Evolutionary conservation across 768 basidiomycete genomes (phyloP).

Genomic region (Chalciporus chontae): DNA sequence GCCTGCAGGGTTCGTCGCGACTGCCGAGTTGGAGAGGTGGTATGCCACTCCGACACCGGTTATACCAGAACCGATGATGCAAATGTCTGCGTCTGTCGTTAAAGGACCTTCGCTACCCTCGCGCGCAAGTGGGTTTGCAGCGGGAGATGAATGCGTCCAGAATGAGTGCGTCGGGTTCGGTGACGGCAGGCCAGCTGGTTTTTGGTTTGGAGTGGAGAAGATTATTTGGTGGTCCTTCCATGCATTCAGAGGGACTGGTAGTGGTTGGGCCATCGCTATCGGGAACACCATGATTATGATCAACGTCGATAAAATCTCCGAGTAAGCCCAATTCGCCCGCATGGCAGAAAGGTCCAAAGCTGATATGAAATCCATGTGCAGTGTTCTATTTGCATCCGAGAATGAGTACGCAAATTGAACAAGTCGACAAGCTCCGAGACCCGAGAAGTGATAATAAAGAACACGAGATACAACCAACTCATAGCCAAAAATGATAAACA

Average conservation of each 20-base stretch:
- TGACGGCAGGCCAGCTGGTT: conserved; percentile 44
- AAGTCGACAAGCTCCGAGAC: too few relatives aligned
- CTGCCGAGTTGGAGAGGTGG: conserved; percentile 53
- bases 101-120: conserved; percentile 63
- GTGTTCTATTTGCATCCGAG: neutral
- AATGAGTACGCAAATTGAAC: neutral
- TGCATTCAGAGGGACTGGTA: neutral
- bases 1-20: conserved; percentile 3
- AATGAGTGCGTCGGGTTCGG: conserved; percentile 67
- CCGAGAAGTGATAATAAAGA: neutral
- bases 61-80: conserved; percentile 78
- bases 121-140: conserved; percentile 62
- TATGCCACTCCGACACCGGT: conserved; percentile 75
- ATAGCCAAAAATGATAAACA: neutral
- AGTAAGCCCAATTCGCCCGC: neutral
- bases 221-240: conserved; percentile 3
- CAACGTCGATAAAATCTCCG: neutral
- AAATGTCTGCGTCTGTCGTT: conserved; percentile 63
- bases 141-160: conserved; percentile 57
- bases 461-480: neutral
- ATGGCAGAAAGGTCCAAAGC: neutral
- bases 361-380: neutral
- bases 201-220: conserved; percentile 1
- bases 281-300: neutral
- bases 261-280: conserved; percentile 7